Evolutionary conservation across 2,329 filamentous ascomycete genomes (phyloP), one percentile per base, ranked within the genome.

Genomic region (Cladosporium sphaerospermum): DNA sequence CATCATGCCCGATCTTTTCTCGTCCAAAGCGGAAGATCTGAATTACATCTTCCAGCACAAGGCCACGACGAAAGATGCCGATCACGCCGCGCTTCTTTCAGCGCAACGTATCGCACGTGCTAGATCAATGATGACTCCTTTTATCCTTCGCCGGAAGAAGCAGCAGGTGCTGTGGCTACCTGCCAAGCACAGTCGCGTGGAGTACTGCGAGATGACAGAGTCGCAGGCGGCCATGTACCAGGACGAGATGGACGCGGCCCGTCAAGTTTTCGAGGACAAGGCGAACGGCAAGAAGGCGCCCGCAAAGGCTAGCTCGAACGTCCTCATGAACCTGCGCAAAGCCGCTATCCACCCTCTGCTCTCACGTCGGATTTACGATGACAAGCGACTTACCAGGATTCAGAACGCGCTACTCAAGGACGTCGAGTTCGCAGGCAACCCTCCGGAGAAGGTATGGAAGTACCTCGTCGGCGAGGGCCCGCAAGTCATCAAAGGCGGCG

Each of bases 81-180:
- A 79, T 11, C 81, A 96, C 66, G 88, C 88, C 18, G 87, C 89
- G 1, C 79, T 97, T 9, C 75, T 99, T 1, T 95, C 93, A 18
- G 85, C 83, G 42, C 89, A 96, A 67, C 85, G 93, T 40, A 93
- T 97, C 54, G 82, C 83, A 54, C 82, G 91, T 42, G 93, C 93
- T 2, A 84, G 91, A 52, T 89, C 87, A 0, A 99, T 99, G 76
- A 82, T 99, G 64, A 89, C 91, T 19, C 93, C 93, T 0, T 99
- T 99, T 66, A 93, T 99, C 51, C 75, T 99, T 2, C 89, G 95
- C 57, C 82, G 93, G 7, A 92, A 93, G 73, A 99, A 99, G 73
- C 83, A 88, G 45, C 90, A 97, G 64, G 78, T 97, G 42, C 77
- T 79, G 44, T 86, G 93, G 64, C 78, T 99, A 58, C 91, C 93